Evolutionary conservation across 208 protist genomes (phyloP), one percentile per base, ranked within the genome.

Genomic region (Wallacemonas sp.): DNA sequence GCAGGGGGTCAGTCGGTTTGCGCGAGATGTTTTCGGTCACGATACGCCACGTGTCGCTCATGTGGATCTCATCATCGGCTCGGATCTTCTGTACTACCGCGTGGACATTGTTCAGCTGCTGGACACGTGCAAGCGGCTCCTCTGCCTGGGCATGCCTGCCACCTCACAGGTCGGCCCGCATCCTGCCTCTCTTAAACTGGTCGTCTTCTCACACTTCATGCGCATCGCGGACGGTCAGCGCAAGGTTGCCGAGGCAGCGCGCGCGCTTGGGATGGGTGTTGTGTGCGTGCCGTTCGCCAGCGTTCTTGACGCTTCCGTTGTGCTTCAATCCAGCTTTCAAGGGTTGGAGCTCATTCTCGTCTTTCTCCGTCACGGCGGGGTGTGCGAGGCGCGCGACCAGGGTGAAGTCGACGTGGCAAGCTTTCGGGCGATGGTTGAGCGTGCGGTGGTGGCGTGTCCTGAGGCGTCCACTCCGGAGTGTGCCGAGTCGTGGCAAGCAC

Each of bases 1-100:
- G 26, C 59, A 65, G 8, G 76, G 71, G 12, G 62, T 73, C 12
- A 10, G 3, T 15, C 34, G 27, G 4, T 54, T 90, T 1, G 26
- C 52, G 24, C 30, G 52, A 15, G 17, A 61, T 1, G 30, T 85
- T 41, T 29, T 33, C 10, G 32, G 45, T 24, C 37, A 30, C 26
- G 17, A 24, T 8, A 48, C 15, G 30, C 4, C 5, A 0, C 19
- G 38, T 13, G 6, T 15, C 19, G 15, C 41, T 21, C 5, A 34
- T 2, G 63, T 63, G 15, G 37, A 62, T 6, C 44, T 88, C n/a
- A 55, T 88, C 10, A 19, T 92, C 17, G 81, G 85, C n/a, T 87
- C 81, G 2, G 85, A 92, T 60, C 54, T 89, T 2, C 38, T 92
- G 27, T 92, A 92, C 63, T 88, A 88, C 68, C 76, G 79, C 17